These are phyloP conservation scores for Suillus luteus DNA, from an alignment of 768 basidiomycete genomes.

Conservation along the genomic window DNA sequence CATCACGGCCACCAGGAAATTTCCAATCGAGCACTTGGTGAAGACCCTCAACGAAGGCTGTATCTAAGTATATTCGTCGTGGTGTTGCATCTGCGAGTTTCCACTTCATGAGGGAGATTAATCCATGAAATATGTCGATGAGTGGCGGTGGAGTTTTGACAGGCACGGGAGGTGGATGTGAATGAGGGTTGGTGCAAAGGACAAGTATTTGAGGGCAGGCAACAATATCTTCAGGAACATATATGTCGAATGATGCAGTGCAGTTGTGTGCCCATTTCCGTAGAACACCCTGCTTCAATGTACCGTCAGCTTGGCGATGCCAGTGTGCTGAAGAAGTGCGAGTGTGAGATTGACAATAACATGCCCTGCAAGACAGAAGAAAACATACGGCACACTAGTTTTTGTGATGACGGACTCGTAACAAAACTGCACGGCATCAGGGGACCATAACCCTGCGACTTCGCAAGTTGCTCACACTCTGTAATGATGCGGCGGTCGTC, in stretches of 20 bases:
- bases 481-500: not conserved
- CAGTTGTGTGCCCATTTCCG: not conserved
- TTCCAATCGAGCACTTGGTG: slow-evolving; percentile 21
- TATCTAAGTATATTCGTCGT: slow-evolving; percentile 25
- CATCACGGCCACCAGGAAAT: not conserved
- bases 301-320: not conserved
- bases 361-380: not conserved
- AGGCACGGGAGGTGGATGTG: slow-evolving; percentile 9
- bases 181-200: slow-evolving; percentile 16
- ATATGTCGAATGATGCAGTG: slow-evolving; percentile 5
- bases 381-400: not conserved
- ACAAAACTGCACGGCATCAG: not conserved
- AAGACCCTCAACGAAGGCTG: slow-evolving; percentile 23
- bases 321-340: not conserved
- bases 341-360: not conserved
- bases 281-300: not conserved
- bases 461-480: not conserved
- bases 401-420: not conserved
- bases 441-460: not conserved
- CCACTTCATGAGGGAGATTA: slow-evolving; percentile 23
- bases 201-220: slow-evolving; percentile 14
- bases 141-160: slow-evolving; percentile 14
- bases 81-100: slow-evolving; percentile 33
- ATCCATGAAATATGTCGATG: slow-evolving; percentile 14
- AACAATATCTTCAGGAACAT: slow-evolving; percentile 12